Percentiles rank a stretch among this genome's conserved stretches.
Conservation (phyloP, 441 rosid genomes). For the Aleurites moluccanus region DNA sequence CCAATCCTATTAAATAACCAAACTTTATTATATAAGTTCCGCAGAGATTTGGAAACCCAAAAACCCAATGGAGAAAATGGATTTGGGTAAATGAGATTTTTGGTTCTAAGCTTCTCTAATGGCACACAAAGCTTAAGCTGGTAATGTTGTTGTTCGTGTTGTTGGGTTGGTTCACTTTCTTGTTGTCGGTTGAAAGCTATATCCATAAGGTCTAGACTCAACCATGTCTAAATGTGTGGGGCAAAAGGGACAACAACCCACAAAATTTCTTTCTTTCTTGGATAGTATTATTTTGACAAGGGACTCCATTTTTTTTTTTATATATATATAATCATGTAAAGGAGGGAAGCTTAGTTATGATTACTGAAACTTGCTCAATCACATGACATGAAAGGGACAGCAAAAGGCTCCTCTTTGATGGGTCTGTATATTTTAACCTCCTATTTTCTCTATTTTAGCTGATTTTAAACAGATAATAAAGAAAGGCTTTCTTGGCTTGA, state of each 20-base stretch:
- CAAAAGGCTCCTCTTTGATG: slow-evolving; percentile 36
- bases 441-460: background rate
- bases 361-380: slow-evolving; percentile 41
- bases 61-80: slow-evolving; percentile 32
- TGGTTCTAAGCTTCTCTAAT: slow-evolving; percentile 27
- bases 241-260: slow-evolving; percentile 15
- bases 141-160: slow-evolving; percentile 21
- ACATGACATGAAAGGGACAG: slow-evolving; percentile 39
- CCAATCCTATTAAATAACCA: slow-evolving; percentile 35
- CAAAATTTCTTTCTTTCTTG: background rate
- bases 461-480: background rate
- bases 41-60: slow-evolving; percentile 47
- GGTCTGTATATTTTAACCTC: background rate
- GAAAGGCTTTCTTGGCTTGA: slow-evolving; percentile 23
- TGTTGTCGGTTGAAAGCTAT: slow-evolving; percentile 45
- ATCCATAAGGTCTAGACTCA: slow-evolving; percentile 33
- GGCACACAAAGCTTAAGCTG: slow-evolving; percentile 45
- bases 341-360: slow-evolving; percentile 28
- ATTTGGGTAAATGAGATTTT: slow-evolving; percentile 13
- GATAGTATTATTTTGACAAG: slow-evolving; percentile 8
- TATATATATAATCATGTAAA: background rate
- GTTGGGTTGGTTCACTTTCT: slow-evolving; percentile 36
- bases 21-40: slow-evolving; percentile 35
- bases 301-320: slow-evolving; percentile 24
- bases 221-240: slow-evolving; percentile 39